Conservation (phyloP, 768 basidiomycete genomes). For the Boletus sensibilis region DNA sequence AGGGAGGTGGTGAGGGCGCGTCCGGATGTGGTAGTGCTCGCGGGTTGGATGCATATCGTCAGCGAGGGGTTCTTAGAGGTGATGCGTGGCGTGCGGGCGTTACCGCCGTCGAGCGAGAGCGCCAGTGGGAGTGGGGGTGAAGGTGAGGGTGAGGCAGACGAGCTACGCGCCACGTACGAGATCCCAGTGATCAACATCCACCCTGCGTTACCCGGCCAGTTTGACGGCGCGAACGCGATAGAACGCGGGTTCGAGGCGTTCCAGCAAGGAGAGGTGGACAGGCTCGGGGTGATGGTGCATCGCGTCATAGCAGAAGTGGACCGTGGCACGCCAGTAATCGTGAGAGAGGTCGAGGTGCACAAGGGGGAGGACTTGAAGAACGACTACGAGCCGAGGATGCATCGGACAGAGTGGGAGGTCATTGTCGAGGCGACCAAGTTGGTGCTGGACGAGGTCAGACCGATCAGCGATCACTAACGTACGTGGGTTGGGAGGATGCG, state of each 20-base stretch:
- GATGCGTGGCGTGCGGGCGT: constrained; percentile 42
- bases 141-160: constrained; percentile 32
- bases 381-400: constrained; percentile 71
- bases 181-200: constrained; percentile 95
- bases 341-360: constrained; percentile 71
- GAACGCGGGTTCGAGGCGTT: constrained; percentile 89
- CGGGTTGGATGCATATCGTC: constrained; percentile 99
- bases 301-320: constrained; percentile 92
- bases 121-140: neutral
- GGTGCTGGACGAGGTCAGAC: constrained; percentile 56
- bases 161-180: constrained; percentile 14
- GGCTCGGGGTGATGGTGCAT: constrained; percentile 91
- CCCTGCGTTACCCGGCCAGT: constrained; percentile 93
- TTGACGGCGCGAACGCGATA: constrained; percentile 93
- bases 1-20: constrained; percentile 54
- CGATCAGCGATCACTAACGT: constrained; percentile 1
- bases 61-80: constrained; percentile 76
- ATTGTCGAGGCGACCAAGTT: constrained; percentile 84
- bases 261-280: constrained; percentile 72
- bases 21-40: constrained; percentile 91
- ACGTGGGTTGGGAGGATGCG: neutral
- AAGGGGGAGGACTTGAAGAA: constrained; percentile 69
- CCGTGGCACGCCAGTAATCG: constrained; percentile 82
- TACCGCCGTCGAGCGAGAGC: neutral
- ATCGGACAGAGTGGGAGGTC: constrained; percentile 82